A percentile compares a stretch with the other conserved stretches of the same genome.
Evolutionary conservation across 2,329 filamentous ascomycete genomes (phyloP).

Genomic region (Periconia digitata): DNA sequence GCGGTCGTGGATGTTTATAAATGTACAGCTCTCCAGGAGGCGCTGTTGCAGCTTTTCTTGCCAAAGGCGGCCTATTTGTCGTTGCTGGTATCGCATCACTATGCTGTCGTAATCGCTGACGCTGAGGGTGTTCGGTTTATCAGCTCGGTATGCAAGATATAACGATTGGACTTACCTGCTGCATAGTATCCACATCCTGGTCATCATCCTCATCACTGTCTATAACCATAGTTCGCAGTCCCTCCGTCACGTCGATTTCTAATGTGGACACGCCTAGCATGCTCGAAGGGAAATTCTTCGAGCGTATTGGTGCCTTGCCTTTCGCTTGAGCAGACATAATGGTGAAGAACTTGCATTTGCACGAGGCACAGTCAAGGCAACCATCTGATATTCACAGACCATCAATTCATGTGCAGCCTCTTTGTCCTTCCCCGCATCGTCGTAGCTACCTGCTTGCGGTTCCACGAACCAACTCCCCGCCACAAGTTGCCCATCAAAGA

Average conservation of each 20-base stretch:
- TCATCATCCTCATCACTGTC: constrained; percentile 13
- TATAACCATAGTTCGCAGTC: constrained; percentile 9
- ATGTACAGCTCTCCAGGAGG: constrained; percentile 17
- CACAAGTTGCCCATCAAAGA: no score
- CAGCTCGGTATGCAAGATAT: background rate
- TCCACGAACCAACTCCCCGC: no score
- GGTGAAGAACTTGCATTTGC: background rate
- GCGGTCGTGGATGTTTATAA: constrained; percentile 10
- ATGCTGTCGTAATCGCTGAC: constrained; percentile 7
- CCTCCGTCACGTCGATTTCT: constrained; percentile 8
- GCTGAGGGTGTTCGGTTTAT: background rate
- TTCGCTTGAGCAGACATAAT: constrained; percentile 8
- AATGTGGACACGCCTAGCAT: background rate
- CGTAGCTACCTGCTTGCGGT: background rate
- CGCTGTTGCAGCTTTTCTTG: constrained; percentile 22
- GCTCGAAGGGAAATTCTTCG: background rate
- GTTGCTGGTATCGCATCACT: constrained; percentile 4
- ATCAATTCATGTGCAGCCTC: background rate
- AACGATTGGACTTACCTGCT: constrained; percentile 2
- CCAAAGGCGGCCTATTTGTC: constrained; percentile 13
- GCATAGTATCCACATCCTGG: constrained; percentile 3
- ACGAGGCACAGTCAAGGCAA: background rate
- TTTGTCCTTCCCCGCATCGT: background rate
- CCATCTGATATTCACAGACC: background rate
- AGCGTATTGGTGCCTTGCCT: constrained; percentile 4